Conservation (phyloP, 106 monocot genomes). For the Vanilla planifolia region DNA sequence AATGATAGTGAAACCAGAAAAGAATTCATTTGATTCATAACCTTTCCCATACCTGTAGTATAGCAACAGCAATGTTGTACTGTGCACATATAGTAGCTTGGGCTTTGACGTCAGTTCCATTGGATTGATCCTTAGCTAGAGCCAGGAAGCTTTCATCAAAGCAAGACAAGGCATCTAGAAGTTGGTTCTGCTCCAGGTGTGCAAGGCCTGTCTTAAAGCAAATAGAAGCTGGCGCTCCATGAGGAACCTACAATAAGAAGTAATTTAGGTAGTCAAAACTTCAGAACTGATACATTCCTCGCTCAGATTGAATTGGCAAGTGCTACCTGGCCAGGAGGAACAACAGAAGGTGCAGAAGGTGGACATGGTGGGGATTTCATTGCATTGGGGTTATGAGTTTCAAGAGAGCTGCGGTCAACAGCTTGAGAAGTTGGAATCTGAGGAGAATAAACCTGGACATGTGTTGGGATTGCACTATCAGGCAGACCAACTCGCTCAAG, state of each 20-base stretch:
- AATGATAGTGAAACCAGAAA: too few species aligned
- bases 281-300: too few species aligned
- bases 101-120: constrained; percentile 79
- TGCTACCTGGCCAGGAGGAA: constrained; percentile 78
- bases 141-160: constrained; percentile 94
- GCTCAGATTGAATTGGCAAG: too few species aligned
- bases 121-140: constrained; percentile 87
- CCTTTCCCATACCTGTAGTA: constrained; percentile 58
- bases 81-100: constrained; percentile 96
- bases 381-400: constrained; percentile 31
- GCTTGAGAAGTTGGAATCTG: constrained; percentile 32
- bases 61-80: constrained; percentile 84
- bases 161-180: constrained; percentile 89
- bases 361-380: constrained; percentile 10
- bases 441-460: constrained; percentile 12
- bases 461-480: constrained; percentile 65
- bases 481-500: constrained; percentile 48
- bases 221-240: constrained; percentile 75
- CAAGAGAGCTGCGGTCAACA: constrained; percentile 78
- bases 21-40: too few species aligned
- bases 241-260: constrained; percentile 56
- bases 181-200: constrained; percentile 96
- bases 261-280: too few species aligned
- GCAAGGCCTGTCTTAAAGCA: constrained; percentile 84
- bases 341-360: constrained; percentile 59